Conservation (phyloP, 2,329 filamentous ascomycete genomes). For the Torrubiellomyces zombiae region DNA sequence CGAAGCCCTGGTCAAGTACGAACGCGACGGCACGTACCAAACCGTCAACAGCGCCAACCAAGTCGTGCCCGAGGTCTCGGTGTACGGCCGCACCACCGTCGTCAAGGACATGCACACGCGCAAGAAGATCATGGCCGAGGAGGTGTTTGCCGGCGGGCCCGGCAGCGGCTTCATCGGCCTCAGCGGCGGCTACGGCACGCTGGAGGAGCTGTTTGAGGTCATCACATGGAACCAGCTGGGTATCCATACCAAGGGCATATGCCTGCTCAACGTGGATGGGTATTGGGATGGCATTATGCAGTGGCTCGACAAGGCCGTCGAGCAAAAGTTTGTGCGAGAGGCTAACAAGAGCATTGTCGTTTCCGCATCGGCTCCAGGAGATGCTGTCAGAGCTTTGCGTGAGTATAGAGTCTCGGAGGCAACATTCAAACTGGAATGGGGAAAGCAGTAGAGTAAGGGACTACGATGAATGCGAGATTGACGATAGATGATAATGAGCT, state of each 20-base stretch:
- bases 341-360: slow-evolving; percentile 62
- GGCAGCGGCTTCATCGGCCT: slow-evolving; percentile 84
- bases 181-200: slow-evolving; percentile 78
- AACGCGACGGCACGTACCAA: slow-evolving; percentile 46
- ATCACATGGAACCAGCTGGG: slow-evolving; percentile 93
- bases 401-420: slow-evolving; percentile 63
- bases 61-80: slow-evolving; percentile 41
- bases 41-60: slow-evolving; percentile 29
- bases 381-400: slow-evolving; percentile 52
- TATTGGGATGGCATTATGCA: slow-evolving; percentile 79
- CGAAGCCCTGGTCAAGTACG: slow-evolving; percentile 62
- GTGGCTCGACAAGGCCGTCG: slow-evolving; percentile 65
- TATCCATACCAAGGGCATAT: slow-evolving; percentile 67
- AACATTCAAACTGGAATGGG: slow-evolving; percentile 72
- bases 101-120: slow-evolving; percentile 93
- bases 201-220: slow-evolving; percentile 89
- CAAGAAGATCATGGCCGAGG: slow-evolving; percentile 83
- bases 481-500: no score
- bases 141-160: slow-evolving; percentile 65
- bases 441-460: slow-evolving; percentile 39
- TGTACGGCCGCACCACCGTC: slow-evolving; percentile 73
- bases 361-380: slow-evolving; percentile 54
- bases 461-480: no score
- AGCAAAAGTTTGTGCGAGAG: slow-evolving; percentile 58
- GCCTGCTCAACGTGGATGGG: slow-evolving; percentile 72